Evolutionary conservation across 2,329 filamentous ascomycete genomes (phyloP).

Genomic region (Claviceps digitariae): DNA sequence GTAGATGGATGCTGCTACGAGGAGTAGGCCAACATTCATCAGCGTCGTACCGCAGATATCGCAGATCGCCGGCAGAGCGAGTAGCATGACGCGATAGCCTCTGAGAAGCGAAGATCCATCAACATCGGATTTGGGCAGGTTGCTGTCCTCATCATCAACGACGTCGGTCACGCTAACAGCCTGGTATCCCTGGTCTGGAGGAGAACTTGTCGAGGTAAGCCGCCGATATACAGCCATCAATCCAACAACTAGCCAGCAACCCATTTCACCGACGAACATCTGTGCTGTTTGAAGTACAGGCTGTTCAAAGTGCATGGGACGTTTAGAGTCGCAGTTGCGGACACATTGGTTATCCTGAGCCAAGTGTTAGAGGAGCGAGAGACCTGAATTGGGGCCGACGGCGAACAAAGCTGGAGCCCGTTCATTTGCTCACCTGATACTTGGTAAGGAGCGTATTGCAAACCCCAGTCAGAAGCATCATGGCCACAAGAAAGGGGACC

Average conservation of each 20-base stretch:
- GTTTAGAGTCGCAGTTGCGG: conserved; percentile 64
- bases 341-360: conserved; percentile 90
- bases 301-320: conserved; percentile 71
- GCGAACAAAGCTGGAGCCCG: background rate
- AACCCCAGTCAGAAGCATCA: conserved; percentile 94
- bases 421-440: conserved; percentile 55
- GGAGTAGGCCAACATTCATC: conserved; percentile 90
- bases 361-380: background rate
- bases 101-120: conserved; percentile 46
- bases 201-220: conserved; percentile 31
- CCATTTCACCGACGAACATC: conserved; percentile 96
- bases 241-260: conserved; percentile 85
- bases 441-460: conserved; percentile 97
- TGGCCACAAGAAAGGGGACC: conserved; percentile 75
- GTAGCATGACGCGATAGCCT: conserved; percentile 58
- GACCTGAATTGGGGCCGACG: background rate
- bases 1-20: conserved; percentile 92
- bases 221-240: conserved; percentile 52
- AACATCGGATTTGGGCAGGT: conserved; percentile 29
- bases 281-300: conserved; percentile 92
- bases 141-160: conserved; percentile 14
- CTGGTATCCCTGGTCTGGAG: conserved; percentile 46
- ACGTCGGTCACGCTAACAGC: conserved; percentile 41
- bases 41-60: conserved; percentile 92
- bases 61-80: conserved; percentile 79